Base-by-base conservation (phyloP, 768 basidiomycete species). In the Dentipellis fragilis region DNA sequence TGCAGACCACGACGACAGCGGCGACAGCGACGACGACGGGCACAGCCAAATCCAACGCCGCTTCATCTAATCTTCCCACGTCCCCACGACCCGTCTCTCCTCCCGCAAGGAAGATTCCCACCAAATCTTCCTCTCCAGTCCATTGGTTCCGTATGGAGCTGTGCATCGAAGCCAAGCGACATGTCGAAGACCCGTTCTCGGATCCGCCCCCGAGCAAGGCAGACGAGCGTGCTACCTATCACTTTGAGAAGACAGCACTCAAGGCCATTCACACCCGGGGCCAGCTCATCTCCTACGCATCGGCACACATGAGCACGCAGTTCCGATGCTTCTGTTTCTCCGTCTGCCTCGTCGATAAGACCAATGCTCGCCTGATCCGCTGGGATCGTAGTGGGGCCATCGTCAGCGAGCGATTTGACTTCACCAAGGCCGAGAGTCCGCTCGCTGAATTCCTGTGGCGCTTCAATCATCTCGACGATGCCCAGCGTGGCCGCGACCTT, bases 371-470 rank as follows among this genome's bases (percentile, higher is more conserved):
- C 12, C 46, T 57, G 14, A n/a, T 57, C 9, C 37, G 38, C 7
- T 57, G 56, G 56, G 56, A 57, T 23, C 52, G 52, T n/a, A n/a
- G 35, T 8, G 56, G 51, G 16, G 52, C 39, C 11, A 34, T 53
- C 16, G 52, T 53, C 35, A 49, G 46, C 21, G 52, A 29, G 17
- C 51, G 35, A 9, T 17, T 39, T 16, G 8, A 19, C 16, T 19
- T 37, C 19, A 35, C 8, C 11, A 2, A 35, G 22, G 37, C 37
- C 37, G 6, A 2, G 35, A 16, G 17, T 9, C 8, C 14, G 10
- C 51, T 52, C 16, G 51, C 51, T 14, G 51, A 52, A 40, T 52
- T 52, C 47, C 22, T 48, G 6, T 48, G 47, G 47, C 12, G 47
- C 12, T 48, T 48, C 47, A 48, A 21, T n/a, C 47, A 19, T n/a